Evolutionary conservation across 495 filamentous ascomycete species (phyloP), one percentile per base, ranked within the genome.

Genomic region (Podospora tetraspora): DNA sequence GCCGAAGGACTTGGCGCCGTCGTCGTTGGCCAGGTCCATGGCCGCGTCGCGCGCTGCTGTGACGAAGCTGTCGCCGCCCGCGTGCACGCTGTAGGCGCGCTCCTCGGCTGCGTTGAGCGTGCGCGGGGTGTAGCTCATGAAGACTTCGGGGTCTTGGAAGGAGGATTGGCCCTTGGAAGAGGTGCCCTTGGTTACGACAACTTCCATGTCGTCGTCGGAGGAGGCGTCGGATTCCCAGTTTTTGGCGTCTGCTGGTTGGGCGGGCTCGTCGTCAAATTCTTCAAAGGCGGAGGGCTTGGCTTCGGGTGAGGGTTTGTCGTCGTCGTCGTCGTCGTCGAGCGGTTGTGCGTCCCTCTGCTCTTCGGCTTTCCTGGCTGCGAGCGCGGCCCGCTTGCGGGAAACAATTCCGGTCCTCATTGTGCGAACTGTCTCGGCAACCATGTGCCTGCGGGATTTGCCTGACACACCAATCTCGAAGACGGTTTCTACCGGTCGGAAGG

Each of bases 111-210:
- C 79, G 76, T 91, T 93, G 59, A 84, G 84, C 63, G 87, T 85
- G 70, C 86, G 85, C 0, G 95, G 95, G 0, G 85, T 90, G 84
- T 99, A 99, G 21, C 91, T 90, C 92, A 99, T 97, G 85, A 95
- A 99, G 74, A 92, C 86, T 57, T 97, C 95, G 3, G 90, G 84
- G 76, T 97, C 93, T 75, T 91, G 83, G 82, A 88, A 97, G 27
- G 84, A 81, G 32, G 84, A 79, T 3, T 76, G 68, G 23, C 78
- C 74, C 61, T 80, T 83, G 30, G 79, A 67, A 67, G 88, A 82
- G n/a, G 86, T 77, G 59, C 82, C 74, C 73, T 90, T 86, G 11
- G 90, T 89, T 72, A 98, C 89, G 13, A 92, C 93, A 32, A 95
- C 84, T 76, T 96, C 92, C 8, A 98, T 80, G 32, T 96, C 94